A percentile compares a stretch with the other conserved stretches of the same genome.
Conservation (phyloP, 345 rosid species). For the Eucalyptus sideroxylon region DNA sequence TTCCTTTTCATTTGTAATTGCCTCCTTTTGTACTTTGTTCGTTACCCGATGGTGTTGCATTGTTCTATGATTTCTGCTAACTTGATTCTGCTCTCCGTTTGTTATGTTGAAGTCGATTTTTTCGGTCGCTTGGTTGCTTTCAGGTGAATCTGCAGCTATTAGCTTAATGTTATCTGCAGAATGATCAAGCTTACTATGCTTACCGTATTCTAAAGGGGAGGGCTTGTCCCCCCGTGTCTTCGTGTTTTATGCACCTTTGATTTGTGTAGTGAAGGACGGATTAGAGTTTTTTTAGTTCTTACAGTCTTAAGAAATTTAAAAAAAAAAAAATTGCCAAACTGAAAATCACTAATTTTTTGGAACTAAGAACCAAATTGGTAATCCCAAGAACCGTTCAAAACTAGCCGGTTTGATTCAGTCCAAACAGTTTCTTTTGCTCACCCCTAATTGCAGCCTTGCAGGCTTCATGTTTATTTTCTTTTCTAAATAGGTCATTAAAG, state of each 20-base stretch:
- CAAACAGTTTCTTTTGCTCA: rapidly evolving
- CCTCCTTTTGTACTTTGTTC: not conserved
- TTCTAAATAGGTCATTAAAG: rapidly evolving
- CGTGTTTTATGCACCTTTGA: not conserved
- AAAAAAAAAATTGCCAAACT: rapidly evolving
- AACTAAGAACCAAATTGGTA: rapidly evolving
- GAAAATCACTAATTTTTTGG: not conserved
- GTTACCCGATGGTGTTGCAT: not conserved
- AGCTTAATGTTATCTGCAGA: conserved; percentile 80
- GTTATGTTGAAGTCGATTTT: not conserved
- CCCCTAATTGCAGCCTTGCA: not conserved
- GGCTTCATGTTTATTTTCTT: rapidly evolving
- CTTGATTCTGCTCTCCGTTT: not conserved
- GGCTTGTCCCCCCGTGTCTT: not conserved
- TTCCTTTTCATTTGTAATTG: not conserved
- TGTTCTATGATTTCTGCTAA: not conserved
- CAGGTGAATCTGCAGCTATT: conserved; percentile 75
- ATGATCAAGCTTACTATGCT: conserved; percentile 75
- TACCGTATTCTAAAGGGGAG: conserved; percentile 76
- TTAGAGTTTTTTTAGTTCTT: not conserved
- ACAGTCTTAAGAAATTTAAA: too few relatives aligned
- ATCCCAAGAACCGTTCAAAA: rapidly evolving
- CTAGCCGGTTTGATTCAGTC: rapidly evolving
- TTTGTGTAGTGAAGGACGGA: not conserved
- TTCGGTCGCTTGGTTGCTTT: not conserved